Percentiles rank a stretch among this genome's conserved stretches.
These are phyloP conservation scores for Peronospora tabacina DNA, from an alignment of 352 stramenopile species.

Conservation along the genomic window DNA sequence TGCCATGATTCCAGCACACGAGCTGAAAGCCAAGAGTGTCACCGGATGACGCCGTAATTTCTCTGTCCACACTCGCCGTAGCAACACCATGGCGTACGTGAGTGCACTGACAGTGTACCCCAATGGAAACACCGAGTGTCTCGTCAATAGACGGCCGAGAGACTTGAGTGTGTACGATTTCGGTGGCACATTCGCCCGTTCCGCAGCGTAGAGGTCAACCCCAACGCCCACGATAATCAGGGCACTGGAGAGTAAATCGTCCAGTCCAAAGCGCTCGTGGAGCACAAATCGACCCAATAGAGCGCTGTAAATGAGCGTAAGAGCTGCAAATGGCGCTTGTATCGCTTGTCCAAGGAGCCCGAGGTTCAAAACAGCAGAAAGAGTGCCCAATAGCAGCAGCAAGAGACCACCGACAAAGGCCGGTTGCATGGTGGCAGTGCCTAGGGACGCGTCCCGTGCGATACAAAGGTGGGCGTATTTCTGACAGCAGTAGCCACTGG, in stretches of 20 bases:
- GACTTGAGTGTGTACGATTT: slow-evolving; percentile 53
- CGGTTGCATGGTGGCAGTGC: slow-evolving; percentile 53
- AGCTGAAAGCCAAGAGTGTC: slow-evolving; percentile 60
- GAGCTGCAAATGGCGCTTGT: slow-evolving; percentile 67
- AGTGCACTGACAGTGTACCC: slow-evolving; percentile 46
- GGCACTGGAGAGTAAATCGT: slow-evolving; percentile 48
- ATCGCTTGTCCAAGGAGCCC: slow-evolving; percentile 68
- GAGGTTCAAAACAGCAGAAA: slow-evolving; percentile 66
- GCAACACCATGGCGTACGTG: slow-evolving; percentile 41
- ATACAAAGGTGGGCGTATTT: slow-evolving; percentile 63
- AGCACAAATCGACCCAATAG: slow-evolving; percentile 60
- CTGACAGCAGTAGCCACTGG: slow-evolving; percentile 76
- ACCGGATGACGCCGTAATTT: slow-evolving; percentile 47
- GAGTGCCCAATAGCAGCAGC: slow-evolving; percentile 51
- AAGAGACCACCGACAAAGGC: slow-evolving; percentile 50
- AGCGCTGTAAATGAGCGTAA: slow-evolving; percentile 76
- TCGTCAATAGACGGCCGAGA: slow-evolving; percentile 38
- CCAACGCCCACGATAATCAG: slow-evolving; percentile 58
- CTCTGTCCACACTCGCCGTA: slow-evolving; percentile 44
- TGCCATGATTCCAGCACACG: slow-evolving; percentile 64
- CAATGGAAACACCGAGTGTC: slow-evolving; percentile 48
- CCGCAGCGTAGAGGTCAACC: slow-evolving; percentile 52
- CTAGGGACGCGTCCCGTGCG: slow-evolving; percentile 37
- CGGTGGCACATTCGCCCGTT: slow-evolving; percentile 35
- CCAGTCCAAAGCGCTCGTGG: slow-evolving; percentile 39